phyloP scores from a whole-genome alignment of 208 protist genomes.

The Leishmania tarentolae region DNA sequence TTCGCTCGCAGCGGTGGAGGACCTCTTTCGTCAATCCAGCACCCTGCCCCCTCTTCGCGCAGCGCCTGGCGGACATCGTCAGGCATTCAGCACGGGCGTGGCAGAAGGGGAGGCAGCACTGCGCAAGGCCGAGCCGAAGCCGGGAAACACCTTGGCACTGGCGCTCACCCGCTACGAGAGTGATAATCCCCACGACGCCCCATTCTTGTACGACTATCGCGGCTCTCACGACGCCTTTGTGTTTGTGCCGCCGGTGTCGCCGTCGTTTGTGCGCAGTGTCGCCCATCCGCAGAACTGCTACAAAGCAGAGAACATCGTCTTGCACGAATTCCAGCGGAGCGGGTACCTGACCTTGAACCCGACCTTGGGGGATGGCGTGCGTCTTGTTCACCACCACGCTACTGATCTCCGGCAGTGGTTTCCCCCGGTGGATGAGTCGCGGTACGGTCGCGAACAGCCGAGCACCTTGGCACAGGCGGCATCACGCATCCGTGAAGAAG shows the following conservation, averaged over 20 bases:
- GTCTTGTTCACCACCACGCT: slow-evolving; percentile 71
- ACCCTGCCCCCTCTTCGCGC: background rate
- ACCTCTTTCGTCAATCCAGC: slow-evolving; percentile 35
- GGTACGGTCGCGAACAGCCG: slow-evolving; percentile 56
- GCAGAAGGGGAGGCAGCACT: background rate
- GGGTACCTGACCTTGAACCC: slow-evolving; percentile 74
- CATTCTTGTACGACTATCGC: slow-evolving; percentile 77
- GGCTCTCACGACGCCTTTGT: slow-evolving; percentile 91
- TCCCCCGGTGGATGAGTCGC: slow-evolving; percentile 66
- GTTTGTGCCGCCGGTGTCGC: slow-evolving; percentile 53
- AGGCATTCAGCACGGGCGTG: background rate
- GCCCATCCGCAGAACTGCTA: slow-evolving; percentile 85
- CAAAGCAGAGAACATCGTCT: slow-evolving; percentile 87
- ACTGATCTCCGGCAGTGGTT: slow-evolving; percentile 87
- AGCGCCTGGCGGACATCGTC: background rate
- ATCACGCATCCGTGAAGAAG: slow-evolving; percentile 12
- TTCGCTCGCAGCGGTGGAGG: slow-evolving; percentile 26
- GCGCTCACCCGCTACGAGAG: slow-evolving; percentile 84
- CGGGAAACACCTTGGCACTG: slow-evolving; percentile 37
- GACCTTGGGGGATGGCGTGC: slow-evolving; percentile 46
- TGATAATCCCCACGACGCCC: slow-evolving; percentile 37
- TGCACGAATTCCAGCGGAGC: slow-evolving; percentile 70
- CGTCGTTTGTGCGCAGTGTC: slow-evolving; percentile 45
- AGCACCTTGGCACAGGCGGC: slow-evolving; percentile 53
- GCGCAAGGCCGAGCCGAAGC: background rate